Base-by-base conservation (phyloP, 2,329 filamentous ascomycete species). In the Hypoxylon sp. region DNA sequence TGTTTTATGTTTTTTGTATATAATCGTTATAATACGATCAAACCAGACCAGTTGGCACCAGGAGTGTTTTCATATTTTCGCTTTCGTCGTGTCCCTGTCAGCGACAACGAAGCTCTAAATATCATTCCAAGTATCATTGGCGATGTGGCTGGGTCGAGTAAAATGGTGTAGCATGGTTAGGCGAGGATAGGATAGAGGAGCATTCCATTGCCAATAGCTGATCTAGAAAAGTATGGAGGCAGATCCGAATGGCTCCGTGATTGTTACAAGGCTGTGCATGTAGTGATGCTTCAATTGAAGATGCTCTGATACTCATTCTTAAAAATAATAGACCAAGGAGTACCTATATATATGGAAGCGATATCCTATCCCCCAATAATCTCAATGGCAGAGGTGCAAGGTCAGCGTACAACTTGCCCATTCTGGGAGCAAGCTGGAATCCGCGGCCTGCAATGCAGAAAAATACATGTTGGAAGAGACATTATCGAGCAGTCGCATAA, bases 1-100 rank as follows among this genome's bases (percentile, higher is more conserved):
- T n/a, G n/a, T n/a, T n/a, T 31, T 54, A 42, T 64, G 54, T 50
- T 61, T 53, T 62, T 55, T 71, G 65, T 68, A 68, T 53, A 68
- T 70, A 70, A 25, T 56, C 49, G 50, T 50, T 46, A 31, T 50
- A 33, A 17, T 27, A 51, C 49, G 57, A 58, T 53, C n/a, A 37
- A 66, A 57, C 37, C 35, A 61, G 46, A 42, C n/a, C 35, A 2
- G 30, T 61, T 59, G 58, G 40, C 40, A n/a, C 22, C 25, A 6
- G 42, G 48, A 22, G 22, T 25, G 5, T n/a, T 33, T 48, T 40
- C 10, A 8, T 54, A n/a, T 33, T 22, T 46, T 49, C 14, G 35
- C 22, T 2, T 1, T 31, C 30, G 17, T 50, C n/a, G 14, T 37
- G 11, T 61, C 25, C 11, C 14, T 31, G 54, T 14, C 25, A 46